Evolutionary conservation across 1,139 yeast genomes (phyloP), one percentile per base, ranked within the genome.

Genomic region (Kurtzmaniella quercitrusa): DNA sequence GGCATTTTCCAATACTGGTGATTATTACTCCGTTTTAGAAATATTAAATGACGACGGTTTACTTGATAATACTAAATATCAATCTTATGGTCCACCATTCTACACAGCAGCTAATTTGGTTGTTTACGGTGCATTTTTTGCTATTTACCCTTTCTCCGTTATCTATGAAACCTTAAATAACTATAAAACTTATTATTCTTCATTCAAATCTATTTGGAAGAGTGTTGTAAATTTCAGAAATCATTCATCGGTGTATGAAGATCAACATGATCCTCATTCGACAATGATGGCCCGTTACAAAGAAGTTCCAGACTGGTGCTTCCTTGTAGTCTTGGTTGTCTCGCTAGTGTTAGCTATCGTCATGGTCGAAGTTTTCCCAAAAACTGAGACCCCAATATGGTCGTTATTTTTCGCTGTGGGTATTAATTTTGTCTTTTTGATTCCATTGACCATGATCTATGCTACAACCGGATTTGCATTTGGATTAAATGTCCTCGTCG

Each of bases 291-390:
- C 66, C n/a, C 57, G 60, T 23, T 76, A 77, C 55, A 65, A 65
- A 36, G 85, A 79, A 49, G 82, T 77, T 11, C 84, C 84, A n/a
- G 79, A 76, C 43, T 72, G 73, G 72, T 78, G 79, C 74, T 79
- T 73, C 49, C 49, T 75, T 25, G 43, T 62, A 6, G 66, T 78
- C 17, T 56, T 79, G 39, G 47, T 71, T 16, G 46, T 68, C 15
- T 68, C 82, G 2, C 53, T 77, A 2, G 66, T 62, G 2, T 60
- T 76, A 44, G 81, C 76, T 2, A 65, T 77, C 25, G 49, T 73
- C 2, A 65, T 72, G 36, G 66, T 75, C 12, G 57, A 69, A 48
- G 62, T 64, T 5, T 75, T 71, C 50, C 54, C 71, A n/a, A 60
- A 73, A 6, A 64, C 68, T 31, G 31, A 27, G n/a, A 65, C 75